Evolutionary conservation across 768 basidiomycete species (phyloP).

Genomic region (Tylopilus felleus): DNA sequence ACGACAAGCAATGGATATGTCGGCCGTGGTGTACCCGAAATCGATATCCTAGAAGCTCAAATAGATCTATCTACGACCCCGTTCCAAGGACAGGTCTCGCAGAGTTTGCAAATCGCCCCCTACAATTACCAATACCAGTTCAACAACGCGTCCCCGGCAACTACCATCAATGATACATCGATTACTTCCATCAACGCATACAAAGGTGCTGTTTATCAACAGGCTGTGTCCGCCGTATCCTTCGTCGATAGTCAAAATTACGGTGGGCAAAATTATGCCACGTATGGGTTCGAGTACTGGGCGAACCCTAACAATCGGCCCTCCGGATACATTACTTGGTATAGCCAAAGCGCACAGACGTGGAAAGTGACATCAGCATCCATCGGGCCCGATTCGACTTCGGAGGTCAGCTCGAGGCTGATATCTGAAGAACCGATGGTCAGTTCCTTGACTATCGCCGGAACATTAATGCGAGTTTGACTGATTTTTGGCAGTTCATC

Average conservation of each 20-base stretch:
- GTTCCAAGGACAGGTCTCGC: constrained; percentile 66
- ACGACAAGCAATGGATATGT: constrained; percentile 35
- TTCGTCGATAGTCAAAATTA: constrained; percentile 56
- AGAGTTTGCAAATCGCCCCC: constrained; percentile 78
- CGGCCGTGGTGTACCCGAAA: constrained; percentile 84
- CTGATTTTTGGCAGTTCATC: constrained; percentile 52
- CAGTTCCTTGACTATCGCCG: constrained; percentile 24
- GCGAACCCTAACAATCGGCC: constrained; percentile 61
- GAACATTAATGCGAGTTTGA: not conserved
- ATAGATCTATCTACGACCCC: constrained; percentile 45
- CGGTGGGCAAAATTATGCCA: constrained; percentile 48
- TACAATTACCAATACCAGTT: constrained; percentile 70
- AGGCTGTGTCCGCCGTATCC: constrained; percentile 68
- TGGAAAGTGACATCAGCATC: constrained; percentile 71
- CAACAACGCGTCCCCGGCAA: constrained; percentile 48
- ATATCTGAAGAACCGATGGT: constrained; percentile 94
- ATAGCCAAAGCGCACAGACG: constrained; percentile 55
- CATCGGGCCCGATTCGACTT: constrained; percentile 60
- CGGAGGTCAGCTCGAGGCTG: constrained; percentile 60
- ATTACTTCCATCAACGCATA: constrained; percentile 63
- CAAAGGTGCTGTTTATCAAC: constrained; percentile 67
- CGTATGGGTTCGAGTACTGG: constrained; percentile 81
- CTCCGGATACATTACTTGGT: constrained; percentile 86
- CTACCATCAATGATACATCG: constrained; percentile 48
- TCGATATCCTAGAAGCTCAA: constrained; percentile 89